Evolutionary conservation across 495 filamentous ascomycete species (phyloP).

Genomic region (Annulohypoxylon nitens): DNA sequence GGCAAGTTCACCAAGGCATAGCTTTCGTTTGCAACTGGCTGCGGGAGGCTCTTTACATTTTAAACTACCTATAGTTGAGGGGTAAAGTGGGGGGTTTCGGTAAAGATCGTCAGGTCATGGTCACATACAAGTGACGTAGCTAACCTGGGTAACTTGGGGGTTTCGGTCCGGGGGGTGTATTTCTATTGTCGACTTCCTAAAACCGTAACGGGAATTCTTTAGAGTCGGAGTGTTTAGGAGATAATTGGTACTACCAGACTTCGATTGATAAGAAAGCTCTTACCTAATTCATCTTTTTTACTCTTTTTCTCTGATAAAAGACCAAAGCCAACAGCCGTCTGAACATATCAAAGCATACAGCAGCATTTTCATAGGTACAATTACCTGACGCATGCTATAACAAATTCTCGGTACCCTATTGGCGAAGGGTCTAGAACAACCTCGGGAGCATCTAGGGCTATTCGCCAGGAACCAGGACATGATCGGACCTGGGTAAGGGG

Average conservation of each 20-base stretch:
- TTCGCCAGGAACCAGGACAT: conserved; percentile 33
- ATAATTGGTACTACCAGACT: background rate
- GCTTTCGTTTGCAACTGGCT: conserved; percentile 2
- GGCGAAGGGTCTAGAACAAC: conserved; percentile 20
- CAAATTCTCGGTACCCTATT: conserved; percentile 13
- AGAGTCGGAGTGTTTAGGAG: background rate
- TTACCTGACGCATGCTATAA: conserved; percentile 4
- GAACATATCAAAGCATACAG: background rate
- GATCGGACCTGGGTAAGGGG: conserved; percentile 32
- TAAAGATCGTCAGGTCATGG: conserved; percentile 46
- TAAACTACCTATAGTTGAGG: conserved; percentile 31
- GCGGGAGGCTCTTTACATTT: conserved; percentile 35
- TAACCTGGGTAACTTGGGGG: conserved; percentile 8
- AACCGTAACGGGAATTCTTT: conserved; percentile 21
- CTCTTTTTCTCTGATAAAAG: background rate
- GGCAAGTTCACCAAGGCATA: background rate
- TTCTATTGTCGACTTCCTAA: conserved; percentile 14
- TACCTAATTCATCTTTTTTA: background rate
- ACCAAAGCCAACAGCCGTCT: background rate
- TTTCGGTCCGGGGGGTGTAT: conserved; percentile 30
- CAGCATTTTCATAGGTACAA: background rate
- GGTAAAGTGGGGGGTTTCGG: conserved; percentile 42
- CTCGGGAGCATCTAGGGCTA: conserved; percentile 9
- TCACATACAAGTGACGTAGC: conserved; percentile 45
- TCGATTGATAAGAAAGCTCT: conserved; percentile 6